Percentiles rank a stretch among this genome's conserved stretches.
phyloP scores from a whole-genome alignment of 305 asterid species.

The Fraxinus velutina region DNA sequence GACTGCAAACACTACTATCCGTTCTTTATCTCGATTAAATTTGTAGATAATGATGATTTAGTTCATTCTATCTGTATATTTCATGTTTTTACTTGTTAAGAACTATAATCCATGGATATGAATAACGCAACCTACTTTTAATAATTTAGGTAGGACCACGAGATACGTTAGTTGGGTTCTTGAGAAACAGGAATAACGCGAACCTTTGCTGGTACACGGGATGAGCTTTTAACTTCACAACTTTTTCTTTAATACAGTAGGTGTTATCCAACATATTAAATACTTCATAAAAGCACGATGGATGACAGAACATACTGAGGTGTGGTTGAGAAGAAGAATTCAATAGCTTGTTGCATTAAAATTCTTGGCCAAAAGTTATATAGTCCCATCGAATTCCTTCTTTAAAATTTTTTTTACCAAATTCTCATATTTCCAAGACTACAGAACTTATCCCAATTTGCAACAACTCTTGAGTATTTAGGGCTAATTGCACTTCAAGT shows the following conservation, averaged over 20 bases:
- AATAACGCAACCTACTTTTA: conserved; percentile 10
- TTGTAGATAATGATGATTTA: neutral
- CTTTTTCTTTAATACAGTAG: neutral
- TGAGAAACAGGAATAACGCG: conserved; percentile 5
- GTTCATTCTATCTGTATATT: neutral
- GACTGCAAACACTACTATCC: neutral
- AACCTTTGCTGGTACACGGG: conserved; percentile 18
- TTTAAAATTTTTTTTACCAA: neutral
- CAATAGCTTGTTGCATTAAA: conserved; percentile 21
- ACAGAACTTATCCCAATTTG: neutral
- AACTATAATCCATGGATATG: neutral
- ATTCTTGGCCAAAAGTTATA: neutral
- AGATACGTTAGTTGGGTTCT: conserved; percentile 28
- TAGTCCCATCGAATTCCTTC: neutral
- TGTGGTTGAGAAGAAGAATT: conserved; percentile 4
- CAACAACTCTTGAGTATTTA: neutral
- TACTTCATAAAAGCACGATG: neutral
- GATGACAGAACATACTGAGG: conserved; percentile 9
- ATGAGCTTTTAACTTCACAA: neutral
- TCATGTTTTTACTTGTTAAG: neutral
- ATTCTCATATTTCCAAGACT: neutral
- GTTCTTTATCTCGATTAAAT: neutral
- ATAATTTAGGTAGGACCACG: conserved; percentile 28
- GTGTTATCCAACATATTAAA: neutral
- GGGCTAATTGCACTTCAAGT: neutral